Percentiles rank a stretch among this genome's conserved stretches.
Evolutionary conservation across 1,139 yeast species (phyloP).

Genomic region (Debaryomyces subglobosus): DNA sequence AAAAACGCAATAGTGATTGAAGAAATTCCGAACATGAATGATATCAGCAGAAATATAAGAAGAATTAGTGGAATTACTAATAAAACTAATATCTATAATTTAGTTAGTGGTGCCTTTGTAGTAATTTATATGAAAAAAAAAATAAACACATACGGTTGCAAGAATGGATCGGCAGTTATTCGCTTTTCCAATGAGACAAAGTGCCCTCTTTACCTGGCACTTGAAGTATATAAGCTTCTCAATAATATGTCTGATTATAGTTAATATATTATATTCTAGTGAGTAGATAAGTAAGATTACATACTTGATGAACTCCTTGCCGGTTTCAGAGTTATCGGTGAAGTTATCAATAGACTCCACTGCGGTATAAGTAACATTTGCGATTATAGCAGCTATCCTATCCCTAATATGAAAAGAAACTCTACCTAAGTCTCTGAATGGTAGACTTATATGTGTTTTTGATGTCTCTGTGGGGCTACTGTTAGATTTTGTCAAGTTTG

Average conservation of each 20-base stretch:
- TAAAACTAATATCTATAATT: conserved; percentile 1
- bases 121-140: background rate
- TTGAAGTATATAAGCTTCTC: background rate
- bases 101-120: background rate
- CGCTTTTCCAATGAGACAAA: background rate
- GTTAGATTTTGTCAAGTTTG: background rate
- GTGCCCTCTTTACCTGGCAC: background rate
- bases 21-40: conserved; percentile 25
- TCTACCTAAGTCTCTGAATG: background rate
- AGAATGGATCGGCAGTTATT: conserved; percentile 2
- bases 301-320: conserved; percentile 2
- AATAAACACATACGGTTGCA: conserved; percentile 2
- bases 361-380: background rate
- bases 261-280: background rate
- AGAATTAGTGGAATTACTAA: conserved; percentile 6
- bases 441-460: background rate
- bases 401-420: conserved; percentile 2
- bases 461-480: background rate
- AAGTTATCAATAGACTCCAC: background rate
- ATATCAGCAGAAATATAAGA: conserved; percentile 1
- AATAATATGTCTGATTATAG: background rate
- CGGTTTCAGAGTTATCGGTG: conserved; percentile 3
- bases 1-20: conserved; percentile 18
- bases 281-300: background rate
- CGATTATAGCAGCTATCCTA: background rate